A percentile compares a stretch with the other conserved stretches of the same genome.
Conservation (phyloP, 495 filamentous ascomycete genomes). For the Aspergillus hancockii region DNA sequence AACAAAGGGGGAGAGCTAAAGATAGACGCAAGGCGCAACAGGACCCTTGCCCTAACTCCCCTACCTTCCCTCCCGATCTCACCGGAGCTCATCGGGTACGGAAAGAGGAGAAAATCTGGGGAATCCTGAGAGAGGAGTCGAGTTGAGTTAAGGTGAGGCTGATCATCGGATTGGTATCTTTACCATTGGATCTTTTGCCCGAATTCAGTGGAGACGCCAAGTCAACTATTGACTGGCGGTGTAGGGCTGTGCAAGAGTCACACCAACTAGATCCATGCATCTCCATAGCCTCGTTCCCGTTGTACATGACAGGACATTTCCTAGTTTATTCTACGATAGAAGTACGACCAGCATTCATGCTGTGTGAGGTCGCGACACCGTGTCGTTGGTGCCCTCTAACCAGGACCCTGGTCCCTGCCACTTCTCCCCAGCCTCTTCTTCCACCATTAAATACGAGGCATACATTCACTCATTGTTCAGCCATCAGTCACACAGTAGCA, state of each 20-base stretch:
- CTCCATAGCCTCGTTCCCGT: background rate
- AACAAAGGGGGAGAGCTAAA: background rate
- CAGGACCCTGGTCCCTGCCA: too few species aligned
- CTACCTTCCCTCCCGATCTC: background rate
- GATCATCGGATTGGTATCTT: background rate
- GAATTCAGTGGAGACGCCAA: background rate
- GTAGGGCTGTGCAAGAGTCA: constrained; percentile 3
- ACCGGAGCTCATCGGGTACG: background rate
- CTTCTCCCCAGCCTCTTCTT: too few species aligned
- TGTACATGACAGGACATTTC: background rate
- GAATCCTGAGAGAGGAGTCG: background rate
- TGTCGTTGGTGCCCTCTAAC: too few species aligned
- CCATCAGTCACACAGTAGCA: too few species aligned
- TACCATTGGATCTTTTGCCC: background rate
- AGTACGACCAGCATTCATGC: too few species aligned
- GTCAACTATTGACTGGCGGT: constrained; percentile 1
- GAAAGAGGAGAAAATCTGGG: background rate
- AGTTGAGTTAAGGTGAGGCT: constrained; percentile 2
- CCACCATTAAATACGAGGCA: too few species aligned
- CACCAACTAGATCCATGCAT: background rate
- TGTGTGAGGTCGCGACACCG: background rate
- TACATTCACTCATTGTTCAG: too few species aligned
- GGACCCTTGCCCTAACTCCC: background rate
- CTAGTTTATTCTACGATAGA: too few species aligned
- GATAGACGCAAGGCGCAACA: constrained; percentile 1